Base-by-base conservation (phyloP, 331 rosid species). In the Spiraea crenata region DNA sequence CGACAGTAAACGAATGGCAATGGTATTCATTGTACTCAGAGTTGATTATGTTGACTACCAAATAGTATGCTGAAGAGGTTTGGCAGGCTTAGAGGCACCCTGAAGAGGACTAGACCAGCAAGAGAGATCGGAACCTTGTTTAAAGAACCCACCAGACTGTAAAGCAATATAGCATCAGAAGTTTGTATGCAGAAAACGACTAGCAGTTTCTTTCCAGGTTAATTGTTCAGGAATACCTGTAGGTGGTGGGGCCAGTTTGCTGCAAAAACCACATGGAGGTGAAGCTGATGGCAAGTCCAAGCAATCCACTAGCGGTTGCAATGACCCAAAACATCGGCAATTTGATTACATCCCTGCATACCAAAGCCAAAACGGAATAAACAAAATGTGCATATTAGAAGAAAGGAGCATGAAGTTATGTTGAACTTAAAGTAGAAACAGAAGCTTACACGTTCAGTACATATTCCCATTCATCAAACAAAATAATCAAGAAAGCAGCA, bases 221-320 rank as follows among this genome's bases (percentile, higher is more conserved):
- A 20, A 70, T 40, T 25, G 39, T 35, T 2, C 19, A 75, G 47
- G 8, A 40, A 6, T 40, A 93, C 98, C 93, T 85, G 61, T 90
- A 93, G 19, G 93, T 90, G 65, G 98, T 93, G 49, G 98, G 97
- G 63, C 96, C 83, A 67, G 97, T 90, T 82, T 88, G 98, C 75
- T 76, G 92, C 51, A 88, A 81, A 84, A 93, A 93, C 98, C 98
- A 90, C 89, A 88, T 87, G 45, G 98, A 93, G 57, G 96, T 86
- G 76, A 93, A 90, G 86, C 97, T 93, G 60, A 90, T 93, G 67
- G 97, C 90, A 67, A 87, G 97, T 71, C 96, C 97, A 68, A 93
- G 86, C 4, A 90, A 25, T 73, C 97, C 98, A 67, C 98, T 93
- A 47, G 93, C 85, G 1, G 98, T 88, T 57, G 96, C 89, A 35